Percentiles rank a stretch among this genome's conserved stretches.
Conservation (phyloP, 2,329 filamentous ascomycete genomes). For the Aspergillus melleus region DNA sequence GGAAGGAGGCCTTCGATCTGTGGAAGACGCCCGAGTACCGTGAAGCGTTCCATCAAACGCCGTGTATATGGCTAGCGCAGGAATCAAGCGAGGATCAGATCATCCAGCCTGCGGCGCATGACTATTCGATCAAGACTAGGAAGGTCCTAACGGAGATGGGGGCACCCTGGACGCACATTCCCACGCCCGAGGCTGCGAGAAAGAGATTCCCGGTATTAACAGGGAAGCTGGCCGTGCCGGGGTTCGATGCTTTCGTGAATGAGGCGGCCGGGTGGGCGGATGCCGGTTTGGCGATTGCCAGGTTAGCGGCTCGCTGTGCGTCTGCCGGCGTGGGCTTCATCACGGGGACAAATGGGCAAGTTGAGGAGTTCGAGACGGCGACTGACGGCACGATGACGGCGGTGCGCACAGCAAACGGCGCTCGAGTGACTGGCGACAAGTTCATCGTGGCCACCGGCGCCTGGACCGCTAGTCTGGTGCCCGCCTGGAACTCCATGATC, state of each 20-base stretch:
- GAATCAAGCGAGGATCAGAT: conserved; percentile 19
- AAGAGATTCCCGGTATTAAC: conserved; percentile 22
- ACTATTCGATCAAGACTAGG: conserved; percentile 26
- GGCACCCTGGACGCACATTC: conserved; percentile 23
- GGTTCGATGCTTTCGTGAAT: conserved; percentile 29
- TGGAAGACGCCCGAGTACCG: conserved; percentile 47
- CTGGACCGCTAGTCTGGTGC: conserved; percentile 74
- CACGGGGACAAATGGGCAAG: conserved; percentile 29
- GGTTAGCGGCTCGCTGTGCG: conserved; percentile 23
- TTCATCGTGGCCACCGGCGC: conserved; percentile 78
- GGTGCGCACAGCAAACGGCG: conserved; percentile 52
- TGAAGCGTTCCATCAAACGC: conserved; percentile 25
- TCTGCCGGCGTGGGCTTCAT: conserved; percentile 26
- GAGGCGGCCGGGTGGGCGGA: conserved; percentile 32
- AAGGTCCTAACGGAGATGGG: conserved; percentile 25
- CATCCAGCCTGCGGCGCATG: conserved; percentile 20
- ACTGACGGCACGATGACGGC: conserved; percentile 52
- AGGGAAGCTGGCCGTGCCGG: conserved; percentile 18
- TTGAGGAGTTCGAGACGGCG: conserved; percentile 35
- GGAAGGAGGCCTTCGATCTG: conserved; percentile 69
- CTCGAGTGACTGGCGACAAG: conserved; percentile 60
- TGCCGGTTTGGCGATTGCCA: conserved; percentile 22
- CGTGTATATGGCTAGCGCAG: conserved; percentile 27
- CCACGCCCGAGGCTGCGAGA: conserved; percentile 18
- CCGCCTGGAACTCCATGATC: conserved; percentile 69